Base-by-base conservation (phyloP, 768 basidiomycete genomes). In the Galerina sulciceps region DNA sequence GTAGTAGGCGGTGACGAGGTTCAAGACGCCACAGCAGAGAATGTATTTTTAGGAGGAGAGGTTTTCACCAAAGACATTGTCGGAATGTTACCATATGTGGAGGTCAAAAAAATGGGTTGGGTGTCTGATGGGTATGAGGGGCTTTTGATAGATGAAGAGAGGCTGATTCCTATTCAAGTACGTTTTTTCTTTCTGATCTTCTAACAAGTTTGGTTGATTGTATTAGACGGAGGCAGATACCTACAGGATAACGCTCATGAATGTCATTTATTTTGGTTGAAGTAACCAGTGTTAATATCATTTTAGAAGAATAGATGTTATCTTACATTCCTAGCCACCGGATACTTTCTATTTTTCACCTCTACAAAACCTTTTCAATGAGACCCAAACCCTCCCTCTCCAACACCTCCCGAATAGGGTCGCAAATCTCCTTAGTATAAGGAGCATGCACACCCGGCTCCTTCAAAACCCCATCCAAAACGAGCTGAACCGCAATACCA, bases 401-500 rank as follows among this genome's bases (percentile, higher is more conserved):
- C 43, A 93, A 71, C 20, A 80, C 67, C 55, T 78, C 79, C 41
- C 90, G 79, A 59, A 94, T 81, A 20, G 87, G 86, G 53, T 91
- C 89, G 68, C 91, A 93, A 37, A 94, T 85, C 70, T 91, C 89
- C 76, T 90, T 89, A 58, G 83, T 85, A 75, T 99, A 98, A 2
- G 96, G 96, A 10, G 86, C 90, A 48, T 87, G 84, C 6, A 99
- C 83, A 67, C 96, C 96, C 13, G 90, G 85, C 37, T 79, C 84
- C 61, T 75, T 84, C 69, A 98, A 76, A 44, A 86, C 84, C 62
- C 95, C 95, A 66, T 98, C 94, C 46, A 99, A 79, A 22, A 99
- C 85, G 61, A 95, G 81, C 79, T 98, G 94, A 0, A 88, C 86
- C 1, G 97, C 96, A 67, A 98, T 91, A 62, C 96, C 96, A 69